These are phyloP conservation scores for Rhizopogon sp. DNA, from an alignment of 768 basidiomycete genomes.

Conservation along the genomic window DNA sequence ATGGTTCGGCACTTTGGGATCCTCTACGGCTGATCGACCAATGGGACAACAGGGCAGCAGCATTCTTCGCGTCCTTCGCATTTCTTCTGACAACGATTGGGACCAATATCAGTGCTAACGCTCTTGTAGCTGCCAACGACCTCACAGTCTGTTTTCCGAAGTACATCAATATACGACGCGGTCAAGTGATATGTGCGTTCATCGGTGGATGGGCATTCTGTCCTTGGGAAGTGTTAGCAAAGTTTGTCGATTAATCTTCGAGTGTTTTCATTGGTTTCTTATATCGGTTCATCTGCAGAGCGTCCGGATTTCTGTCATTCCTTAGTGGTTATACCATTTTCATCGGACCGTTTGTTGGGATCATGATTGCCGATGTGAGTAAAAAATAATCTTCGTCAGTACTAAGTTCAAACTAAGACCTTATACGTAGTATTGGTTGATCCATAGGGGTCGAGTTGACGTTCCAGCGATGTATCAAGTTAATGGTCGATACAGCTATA, in stretches of 20 bases:
- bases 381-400: not conserved
- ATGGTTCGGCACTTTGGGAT: conserved; percentile 67
- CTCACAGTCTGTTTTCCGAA: conserved; percentile 73
- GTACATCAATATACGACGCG: conserved; percentile 78
- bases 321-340: conserved; percentile 86
- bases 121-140: conserved; percentile 74
- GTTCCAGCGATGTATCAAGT: conserved; percentile 84
- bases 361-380: conserved; percentile 58
- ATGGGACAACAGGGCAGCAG: conserved; percentile 83
- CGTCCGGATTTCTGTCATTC: conserved; percentile 67
- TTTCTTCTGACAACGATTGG: conserved; percentile 40
- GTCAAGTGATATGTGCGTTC: conserved; percentile 73
- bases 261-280: not conserved
- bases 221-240: conserved; percentile 80
- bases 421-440: conserved; percentile 61
- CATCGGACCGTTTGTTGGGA: conserved; percentile 78
- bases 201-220: conserved; percentile 82
- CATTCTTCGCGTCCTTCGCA: conserved; percentile 77
- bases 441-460: conserved; percentile 68
- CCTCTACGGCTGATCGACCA: conserved; percentile 69
- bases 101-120: conserved; percentile 56
- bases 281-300: conserved; percentile 20
- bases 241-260: conserved; percentile 12
- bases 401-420: conserved; percentile 1
- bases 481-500: conserved; percentile 75